Base-by-base conservation (phyloP, 225 moss, liverwort and hornwort genomes). In the Asterella californica region DNA sequence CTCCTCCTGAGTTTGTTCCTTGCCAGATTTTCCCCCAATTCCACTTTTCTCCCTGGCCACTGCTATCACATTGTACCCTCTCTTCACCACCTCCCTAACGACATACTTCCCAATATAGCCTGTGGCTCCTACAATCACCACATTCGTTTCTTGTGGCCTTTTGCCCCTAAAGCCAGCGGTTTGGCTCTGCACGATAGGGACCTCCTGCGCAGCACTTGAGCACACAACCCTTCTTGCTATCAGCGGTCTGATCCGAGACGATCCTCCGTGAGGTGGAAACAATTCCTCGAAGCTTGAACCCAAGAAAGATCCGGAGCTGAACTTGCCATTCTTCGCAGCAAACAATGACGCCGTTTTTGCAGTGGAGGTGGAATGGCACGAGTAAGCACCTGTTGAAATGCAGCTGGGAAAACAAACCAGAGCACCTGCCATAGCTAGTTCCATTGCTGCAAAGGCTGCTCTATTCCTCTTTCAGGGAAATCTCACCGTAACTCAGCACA, bases 61-160 rank as follows among this genome's bases (percentile, higher is more conserved):
- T 0, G 91, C 93, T 32, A 93, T 87, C 34, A 97, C 93, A 75
- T 93, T 90, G 70, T 94, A 94, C 27, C 94, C 94, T 81, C 96
- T 88, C 83, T 89, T 97, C 88, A 94, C 88, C 90, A 92, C 83
- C 87, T 94, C 94, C 88, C 79, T 94, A 79, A 93, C 94, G 63
- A 97, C 96, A 64, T 83, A 97, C 82, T 94, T 97, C 67, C 96
- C 96, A 2, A 97, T 97, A 79, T 97, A 97, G 50, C 96, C 96
- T 2, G 96, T 97, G 34, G 96, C 91, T 34, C 96, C 96, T 22
- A 94, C 91, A 18, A 89, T 81, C 57, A 87, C 76, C 76, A 87
- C 89, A 77, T 85, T 89, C 33, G 81, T 89, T 0, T 87, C 86
- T 78, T 79, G 81, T 1, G 87, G 81, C 17, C 60, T 81, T 77